Base-by-base conservation (phyloP, 148 eudicot genomes). In the Rhododendron simsii region DNA sequence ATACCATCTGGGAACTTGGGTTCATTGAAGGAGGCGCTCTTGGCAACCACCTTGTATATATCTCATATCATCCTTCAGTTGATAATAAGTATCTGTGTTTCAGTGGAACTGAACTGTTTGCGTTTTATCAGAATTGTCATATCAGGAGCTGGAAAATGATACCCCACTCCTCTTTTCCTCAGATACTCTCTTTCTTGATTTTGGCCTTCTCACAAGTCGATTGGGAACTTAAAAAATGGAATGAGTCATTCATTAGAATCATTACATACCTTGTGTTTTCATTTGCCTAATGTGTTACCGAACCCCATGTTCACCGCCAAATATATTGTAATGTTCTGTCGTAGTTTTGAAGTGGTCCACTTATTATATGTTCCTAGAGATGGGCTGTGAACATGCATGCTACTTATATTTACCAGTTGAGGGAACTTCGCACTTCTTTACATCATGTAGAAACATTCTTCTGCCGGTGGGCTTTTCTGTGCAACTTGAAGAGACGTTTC, bases 31-130 rank as follows among this genome's bases (percentile, higher is more conserved):
- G 96, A 93, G 67, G 87, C 91, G 63, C 90, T 96, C 67, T 84
- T 95, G 87, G 88, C 93, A 18, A 86, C 96, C 83, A 85, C 86
- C 86, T 96, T 95, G 98, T 96, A 95, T 95, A 94, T 86, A 92
- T 87, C 85, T 87, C 88, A 28, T 26, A 55, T 67, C 83, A 33
- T 84, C 59, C 37, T 63, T 26, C 23, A 76, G 82, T 69, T 44
- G 15, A 51, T 69, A 37, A 35, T 16, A 23, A 10, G 41, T 69
- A 18, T 78, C 28, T 74, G 7, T 73, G 3, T 51, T 75, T 47
- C 26, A 14, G 47, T 41, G 50, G 76, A 81, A 48, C n/a, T 51
- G 33, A n/a, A 8, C 67, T 18, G 5, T n/a, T 26, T 65, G 6
- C 26, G 3, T 65, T 83, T 20, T 57, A 37, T 28, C 28, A 26